A percentile compares a stretch with the other conserved stretches of the same genome.
These are phyloP conservation scores for Citrullus mucosospermus DNA, from an alignment of 306 rosid species.

Conservation along the genomic window DNA sequence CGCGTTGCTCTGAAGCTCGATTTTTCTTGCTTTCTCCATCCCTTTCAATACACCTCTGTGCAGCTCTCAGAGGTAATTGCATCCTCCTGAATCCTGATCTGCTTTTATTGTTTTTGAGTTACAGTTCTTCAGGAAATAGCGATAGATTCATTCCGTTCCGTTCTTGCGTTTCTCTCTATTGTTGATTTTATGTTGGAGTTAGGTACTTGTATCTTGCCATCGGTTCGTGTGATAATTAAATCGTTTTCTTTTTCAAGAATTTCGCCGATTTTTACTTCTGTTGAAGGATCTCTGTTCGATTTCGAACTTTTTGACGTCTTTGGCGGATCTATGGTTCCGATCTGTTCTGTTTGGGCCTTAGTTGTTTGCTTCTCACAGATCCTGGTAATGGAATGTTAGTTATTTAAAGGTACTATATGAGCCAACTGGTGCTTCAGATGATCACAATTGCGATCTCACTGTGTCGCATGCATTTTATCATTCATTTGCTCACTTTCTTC, in stretches of 20 bases:
- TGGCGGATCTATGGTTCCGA: constrained; percentile 1
- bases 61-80: background rate
- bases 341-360: background rate
- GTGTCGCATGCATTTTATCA: background rate
- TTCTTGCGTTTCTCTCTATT: background rate
- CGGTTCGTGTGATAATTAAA: background rate
- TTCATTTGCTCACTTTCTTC: background rate
- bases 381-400: background rate
- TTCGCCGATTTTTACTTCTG: background rate
- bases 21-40: background rate
- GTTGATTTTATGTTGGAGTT: background rate
- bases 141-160: background rate
- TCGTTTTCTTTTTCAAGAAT: background rate
- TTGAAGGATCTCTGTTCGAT: constrained; percentile 1
- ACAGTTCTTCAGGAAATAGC: background rate
- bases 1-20: background rate
- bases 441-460: background rate
- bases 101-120: background rate
- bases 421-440: background rate
- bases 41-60: background rate
- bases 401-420: background rate
- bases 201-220: background rate
- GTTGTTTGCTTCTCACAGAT: background rate
- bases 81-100: constrained; percentile 1
- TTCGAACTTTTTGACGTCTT: background rate